Evolutionary conservation across 2,329 filamentous ascomycete genomes (phyloP).

Genomic region (Colletotrichum higginsianum): DNA sequence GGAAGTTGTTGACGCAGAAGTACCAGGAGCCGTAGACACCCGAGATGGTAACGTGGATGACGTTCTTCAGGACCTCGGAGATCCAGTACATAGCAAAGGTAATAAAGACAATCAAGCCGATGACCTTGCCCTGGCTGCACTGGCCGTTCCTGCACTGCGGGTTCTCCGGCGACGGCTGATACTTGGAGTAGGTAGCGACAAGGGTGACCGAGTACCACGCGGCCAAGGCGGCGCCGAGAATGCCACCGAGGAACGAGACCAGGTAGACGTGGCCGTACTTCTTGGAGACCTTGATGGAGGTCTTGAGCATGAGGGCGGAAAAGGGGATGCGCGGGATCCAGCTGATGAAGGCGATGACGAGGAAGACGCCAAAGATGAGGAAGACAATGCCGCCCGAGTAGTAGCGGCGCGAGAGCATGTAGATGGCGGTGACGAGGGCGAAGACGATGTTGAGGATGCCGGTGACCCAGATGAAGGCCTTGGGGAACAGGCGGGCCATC

Average conservation of each 20-base stretch:
- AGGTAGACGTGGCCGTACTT: slow-evolving; percentile 88
- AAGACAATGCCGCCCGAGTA: slow-evolving; percentile 92
- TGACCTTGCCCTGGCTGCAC: slow-evolving; percentile 84
- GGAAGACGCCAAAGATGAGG: slow-evolving; percentile 84
- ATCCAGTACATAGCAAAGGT: slow-evolving; percentile 97
- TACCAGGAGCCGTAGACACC: slow-evolving; percentile 96
- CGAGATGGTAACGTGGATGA: slow-evolving; percentile 88
- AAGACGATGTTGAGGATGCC: slow-evolving; percentile 90
- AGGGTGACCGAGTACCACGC: slow-evolving; percentile 91
- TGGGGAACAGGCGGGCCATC: slow-evolving; percentile 83
- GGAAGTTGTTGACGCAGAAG: slow-evolving; percentile 80
- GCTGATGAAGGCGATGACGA: slow-evolving; percentile 85
- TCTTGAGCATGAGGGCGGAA: slow-evolving; percentile 90
- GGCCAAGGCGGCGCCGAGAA: slow-evolving; percentile 81
- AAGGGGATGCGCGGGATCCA: slow-evolving; percentile 96
- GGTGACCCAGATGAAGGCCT: slow-evolving; percentile 93
- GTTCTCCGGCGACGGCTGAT: slow-evolving; percentile 74
- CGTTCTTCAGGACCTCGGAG: slow-evolving; percentile 93
- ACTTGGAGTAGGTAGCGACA: slow-evolving; percentile 88
- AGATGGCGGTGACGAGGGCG: slow-evolving; percentile 88
- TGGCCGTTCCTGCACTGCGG: slow-evolving; percentile 69
- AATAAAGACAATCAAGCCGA: slow-evolving; percentile 86
- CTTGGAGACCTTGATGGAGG: slow-evolving; percentile 87
- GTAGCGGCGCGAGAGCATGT: slow-evolving; percentile 83
- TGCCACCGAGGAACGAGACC: slow-evolving; percentile 86